Evolutionary conservation across 2,329 filamentous ascomycete genomes (phyloP), one percentile per base, ranked within the genome.

Genomic region (Metarhizium brunneum): DNA sequence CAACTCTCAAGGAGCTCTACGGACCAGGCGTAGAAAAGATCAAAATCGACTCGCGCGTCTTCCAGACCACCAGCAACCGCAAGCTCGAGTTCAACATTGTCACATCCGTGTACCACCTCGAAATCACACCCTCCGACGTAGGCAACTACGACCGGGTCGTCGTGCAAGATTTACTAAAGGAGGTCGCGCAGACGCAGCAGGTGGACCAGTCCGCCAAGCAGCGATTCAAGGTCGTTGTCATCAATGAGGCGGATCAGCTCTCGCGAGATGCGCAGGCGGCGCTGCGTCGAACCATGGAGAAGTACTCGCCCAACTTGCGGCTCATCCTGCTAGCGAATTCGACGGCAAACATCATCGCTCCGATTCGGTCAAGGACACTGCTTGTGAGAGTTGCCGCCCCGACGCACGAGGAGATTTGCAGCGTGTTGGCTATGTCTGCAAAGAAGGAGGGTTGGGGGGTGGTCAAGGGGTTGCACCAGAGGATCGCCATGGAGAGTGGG

Each of bases 21-120:
- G 94, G 94, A 0, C 86, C 92, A 0, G 92, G 94, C 47, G 94
- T 96, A n/a, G 95, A 99, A 68, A 97, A 96, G 80, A 99, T 99
- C 80, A 97, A 97, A 76, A 97, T 99, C 73, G 94, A 99, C 69
- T 90, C 91, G 13, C 88, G 94, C 61, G 88, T 96, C 57, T 99
- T 99, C 76, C 92, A 96, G 73, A 97, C 94, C 1, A 92, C 85
- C 25, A 88, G 87, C 67, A 97, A 96, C 72, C 90, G 94, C 69
- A 99, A 99, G 73, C 86, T 99, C 64, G 94, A 99, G 74, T 99
- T 99, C 82, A 99, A 96, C 75, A 95, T 99, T 61, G 94, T 99
- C 54, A 86, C 92, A 48, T 97, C 92, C 0, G 85, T 96, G 60
- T 99, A 99, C 74, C 94, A 99, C 71, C 86, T 99, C 64, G 94